Conservation (phyloP, 306 rosid genomes). For the Prunus fruticosa region DNA sequence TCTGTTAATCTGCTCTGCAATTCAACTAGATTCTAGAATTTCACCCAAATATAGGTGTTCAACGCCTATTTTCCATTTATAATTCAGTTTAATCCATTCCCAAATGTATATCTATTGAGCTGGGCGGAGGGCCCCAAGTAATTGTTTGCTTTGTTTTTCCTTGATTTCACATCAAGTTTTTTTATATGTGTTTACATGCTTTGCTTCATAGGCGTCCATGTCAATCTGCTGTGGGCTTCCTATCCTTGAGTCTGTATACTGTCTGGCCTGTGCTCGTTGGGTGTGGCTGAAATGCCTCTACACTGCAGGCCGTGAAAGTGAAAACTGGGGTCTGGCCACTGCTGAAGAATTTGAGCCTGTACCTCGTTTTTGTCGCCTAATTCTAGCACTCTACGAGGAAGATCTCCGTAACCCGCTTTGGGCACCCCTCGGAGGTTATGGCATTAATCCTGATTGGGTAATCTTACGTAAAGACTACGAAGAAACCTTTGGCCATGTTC, state of each 20-base stretch:
- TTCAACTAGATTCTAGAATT: neutral
- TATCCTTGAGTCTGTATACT: slow-evolving; percentile 82
- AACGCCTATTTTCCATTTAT: neutral
- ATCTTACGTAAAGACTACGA: slow-evolving; percentile 60
- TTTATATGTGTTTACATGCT: slow-evolving; percentile 21
- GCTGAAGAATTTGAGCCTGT: slow-evolving; percentile 84
- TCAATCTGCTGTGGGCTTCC: slow-evolving; percentile 82
- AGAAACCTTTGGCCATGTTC: slow-evolving; percentile 58
- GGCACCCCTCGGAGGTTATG: slow-evolving; percentile 92
- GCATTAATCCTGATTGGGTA: slow-evolving; percentile 77
- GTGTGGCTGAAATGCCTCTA: slow-evolving; percentile 82
- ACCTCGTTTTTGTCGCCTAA: slow-evolving; percentile 75
- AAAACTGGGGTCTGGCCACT: slow-evolving; percentile 83
- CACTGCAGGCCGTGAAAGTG: slow-evolving; percentile 89
- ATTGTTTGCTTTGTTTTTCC: neutral
- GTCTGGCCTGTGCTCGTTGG: slow-evolving; percentile 93
- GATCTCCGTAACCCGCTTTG: slow-evolving; percentile 74
- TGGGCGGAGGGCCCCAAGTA: neutral
- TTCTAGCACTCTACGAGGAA: slow-evolving; percentile 70
- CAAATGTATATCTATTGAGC: neutral
- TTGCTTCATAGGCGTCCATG: slow-evolving; percentile 57
- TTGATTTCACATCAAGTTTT: neutral
- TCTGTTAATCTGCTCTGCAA: neutral
- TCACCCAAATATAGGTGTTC: neutral
- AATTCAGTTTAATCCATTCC: neutral